Evolutionary conservation across 257 asterid species (phyloP), one percentile per base, ranked within the genome.

Genomic region (Solanum clarkiae): DNA sequence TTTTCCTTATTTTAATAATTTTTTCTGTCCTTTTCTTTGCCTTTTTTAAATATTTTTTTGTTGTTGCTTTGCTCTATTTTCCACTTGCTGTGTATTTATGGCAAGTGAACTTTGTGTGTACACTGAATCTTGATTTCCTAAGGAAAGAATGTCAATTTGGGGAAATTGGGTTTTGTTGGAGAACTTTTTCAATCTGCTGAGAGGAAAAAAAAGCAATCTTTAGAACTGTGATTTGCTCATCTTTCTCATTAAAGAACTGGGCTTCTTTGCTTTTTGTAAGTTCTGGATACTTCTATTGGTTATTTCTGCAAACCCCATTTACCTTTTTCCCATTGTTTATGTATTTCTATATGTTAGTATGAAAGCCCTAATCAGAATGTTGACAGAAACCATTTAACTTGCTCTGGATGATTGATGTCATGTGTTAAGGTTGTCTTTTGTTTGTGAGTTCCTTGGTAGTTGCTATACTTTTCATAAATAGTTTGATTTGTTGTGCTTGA

Each of bases 41-140:
- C 24, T n/a, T 4, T 4, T 55, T 71, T 10, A 24, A 55, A 32
- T 62, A 24, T 6, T 40, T 80, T 80, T n/a, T 42, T 57, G 74
- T 86, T 20, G 9, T 49, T 51, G 54, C 56, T 82, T 74, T 74
- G 62, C 24, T 45, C 83, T 62, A 84, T 44, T 83, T 60, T 84
- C 36, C 45, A 59, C 53, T 81, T 12, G 14, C 22, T 57, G 84
- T 51, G 36, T 66, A 65, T 65, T 66, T 75, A 49, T 80, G 88
- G 84, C 51, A 66, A 84, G 80, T 83, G 85, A 69, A 14, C 86
- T 87, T 80, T 84, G 65, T 17, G 80, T 86, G 89, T 62, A 70
- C 88, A 85, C 82, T 83, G 79, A 66, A 86, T 84, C 68, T n/a
- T 22, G 10, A n/a, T 70, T 71, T 71, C 45, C 57, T 42, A 44